Base-by-base conservation (phyloP, 2,329 filamentous ascomycete species). In the Arachnopeziza araneosa region DNA sequence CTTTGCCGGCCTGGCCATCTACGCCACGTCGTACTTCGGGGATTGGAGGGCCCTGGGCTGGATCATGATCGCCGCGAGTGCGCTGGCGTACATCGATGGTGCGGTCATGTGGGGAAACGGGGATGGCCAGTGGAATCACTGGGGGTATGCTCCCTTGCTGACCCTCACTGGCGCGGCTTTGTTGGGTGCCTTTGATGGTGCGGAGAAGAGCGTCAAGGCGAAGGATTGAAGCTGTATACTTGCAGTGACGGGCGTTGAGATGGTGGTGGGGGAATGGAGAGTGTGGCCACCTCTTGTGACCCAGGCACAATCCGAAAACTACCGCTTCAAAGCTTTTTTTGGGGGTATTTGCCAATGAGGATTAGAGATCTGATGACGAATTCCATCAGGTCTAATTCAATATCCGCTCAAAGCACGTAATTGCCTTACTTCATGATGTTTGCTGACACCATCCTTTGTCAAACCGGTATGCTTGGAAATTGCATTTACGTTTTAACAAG, bases 71-170 rank as follows among this genome's bases (percentile, higher is more conserved):
- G 73, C 74, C 1, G 73, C 69, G 17, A 74, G 75, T 49, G 70
- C 59, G 1, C 75, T 79, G 24, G 79, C 78, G 2, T 69, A 74
- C 53, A 76, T 73, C 1, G 80, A 83, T 74, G 79, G 80, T 0
- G 62, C 61, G 24, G 72, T 80, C 1, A 79, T 78, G 56, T 72
- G 66, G 59, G 66, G 61, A 17, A 68, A 74, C 56, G 78, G 77
- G 1, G 68, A 71, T 17, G 76, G 76, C 2, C 71, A 80, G 65
- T 79, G 76, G 78, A 75, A 73, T 64, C 79, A 82, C 68, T 82
- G 78, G 78, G 74, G 76, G 0, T 80, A 80, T 73, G 76, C 74
- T 24, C 74, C 75, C 3, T 60, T 79, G 48, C 65, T 79, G 24
- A 63, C 68, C 30, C 64, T 69, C 5, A 66, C 78, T 57, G 75